Base-by-base conservation (phyloP, 148 eudicot genomes). In the Simmondsia chinensis region DNA sequence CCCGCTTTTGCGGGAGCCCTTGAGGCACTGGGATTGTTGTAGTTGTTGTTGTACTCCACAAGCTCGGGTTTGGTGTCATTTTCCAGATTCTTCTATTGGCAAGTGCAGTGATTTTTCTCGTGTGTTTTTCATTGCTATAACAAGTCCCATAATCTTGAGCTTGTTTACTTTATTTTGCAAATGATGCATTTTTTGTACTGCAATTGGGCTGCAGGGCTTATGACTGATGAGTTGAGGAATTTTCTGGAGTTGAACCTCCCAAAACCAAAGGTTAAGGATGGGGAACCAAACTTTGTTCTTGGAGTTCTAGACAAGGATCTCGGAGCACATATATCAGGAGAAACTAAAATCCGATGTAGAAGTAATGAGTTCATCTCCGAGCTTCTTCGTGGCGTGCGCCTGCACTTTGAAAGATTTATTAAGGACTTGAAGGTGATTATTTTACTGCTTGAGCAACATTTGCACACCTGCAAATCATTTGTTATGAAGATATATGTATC, bases 391-490 rank as follows among this genome's bases (percentile, higher is more conserved):
- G 97, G 97, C 52, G 83, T 91, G n/a, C 83, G 97, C 14, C 31
- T 72, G 49, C 97, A 91, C 61, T 74, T 91, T 57, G 79, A 79
- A 41, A 66, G 61, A 40, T 82, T 78, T 57, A 81, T 91, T 46
- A 66, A 74, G 70, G 82, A 82, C 58, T 71, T 91, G 20, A 91
- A 91, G 95, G 97, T 91, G n/a, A n/a, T n/a, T n/a, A n/a, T n/a
- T n/a, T n/a, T n/a, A n/a, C n/a, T n/a, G n/a, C n/a, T n/a, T n/a
- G n/a, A n/a, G n/a, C n/a, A n/a, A n/a, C n/a, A n/a, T n/a, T n/a
- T n/a, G n/a, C n/a, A n/a, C n/a, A n/a, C n/a, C n/a, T n/a, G n/a
- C n/a, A n/a, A n/a, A n/a, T n/a, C n/a, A n/a, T n/a, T n/a, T n/a
- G n/a, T n/a, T n/a, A n/a, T n/a, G n/a, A n/a, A n/a, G n/a, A n/a